phyloP scores from a whole-genome alignment of 352 stramenopile genomes.

The Aphanomyces invadans region DNA sequence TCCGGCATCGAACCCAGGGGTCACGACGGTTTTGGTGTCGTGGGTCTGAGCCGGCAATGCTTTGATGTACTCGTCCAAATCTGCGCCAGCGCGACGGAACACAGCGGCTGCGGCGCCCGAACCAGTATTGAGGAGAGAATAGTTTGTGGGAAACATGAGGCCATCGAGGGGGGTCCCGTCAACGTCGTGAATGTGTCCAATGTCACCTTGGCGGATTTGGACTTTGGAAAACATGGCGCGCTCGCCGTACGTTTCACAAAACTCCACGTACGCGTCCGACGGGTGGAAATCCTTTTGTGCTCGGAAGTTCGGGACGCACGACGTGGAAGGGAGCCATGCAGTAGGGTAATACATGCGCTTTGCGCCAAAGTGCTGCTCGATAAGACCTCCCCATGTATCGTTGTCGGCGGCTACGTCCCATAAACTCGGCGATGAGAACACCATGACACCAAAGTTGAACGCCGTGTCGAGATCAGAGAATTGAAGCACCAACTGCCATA shows the following conservation, averaged over 20 bases:
- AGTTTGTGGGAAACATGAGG: slow-evolving; percentile 51
- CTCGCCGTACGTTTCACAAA: slow-evolving; percentile 15
- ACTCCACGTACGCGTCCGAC: slow-evolving; percentile 13
- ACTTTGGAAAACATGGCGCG: not conserved
- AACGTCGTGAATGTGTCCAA: slow-evolving; percentile 34
- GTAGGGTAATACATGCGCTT: slow-evolving; percentile 1
- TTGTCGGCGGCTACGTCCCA: not conserved
- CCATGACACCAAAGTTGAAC: not conserved
- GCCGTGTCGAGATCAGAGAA: not conserved
- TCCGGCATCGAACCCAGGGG: slow-evolving; percentile 36
- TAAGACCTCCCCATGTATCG: not conserved
- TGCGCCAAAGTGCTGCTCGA: not conserved
- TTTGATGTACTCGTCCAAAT: slow-evolving; percentile 27
- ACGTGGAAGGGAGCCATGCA: not conserved
- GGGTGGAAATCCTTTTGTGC: not conserved
- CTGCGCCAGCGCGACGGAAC: slow-evolving; percentile 38
- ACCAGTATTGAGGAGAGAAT: slow-evolving; percentile 32
- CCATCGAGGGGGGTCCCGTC: slow-evolving; percentile 39
- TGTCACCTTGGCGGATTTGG: slow-evolving; percentile 35
- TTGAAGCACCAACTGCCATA: not conserved
- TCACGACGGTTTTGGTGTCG: slow-evolving; percentile 32
- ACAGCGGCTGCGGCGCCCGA: slow-evolving; percentile 41
- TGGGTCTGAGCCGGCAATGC: not conserved
- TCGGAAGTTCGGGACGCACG: not conserved
- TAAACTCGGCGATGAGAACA: not conserved